Percentiles rank a stretch among this genome's conserved stretches.
These are phyloP conservation scores for Kandelia obovata DNA, from an alignment of 345 rosid species.

Conservation along the genomic window DNA sequence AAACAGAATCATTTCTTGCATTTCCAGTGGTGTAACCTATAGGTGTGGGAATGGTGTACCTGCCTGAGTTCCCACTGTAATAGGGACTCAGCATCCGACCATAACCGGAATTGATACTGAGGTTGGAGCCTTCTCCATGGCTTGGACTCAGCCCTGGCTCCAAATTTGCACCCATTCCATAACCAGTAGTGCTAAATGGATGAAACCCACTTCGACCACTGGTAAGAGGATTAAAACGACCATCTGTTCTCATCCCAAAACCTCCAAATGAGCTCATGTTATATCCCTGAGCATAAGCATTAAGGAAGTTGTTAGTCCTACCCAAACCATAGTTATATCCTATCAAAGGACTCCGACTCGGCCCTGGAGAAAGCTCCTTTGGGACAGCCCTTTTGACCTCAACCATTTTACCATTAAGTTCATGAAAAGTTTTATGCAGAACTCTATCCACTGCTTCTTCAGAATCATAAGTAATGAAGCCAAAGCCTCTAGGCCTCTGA, in stretches of 20 bases:
- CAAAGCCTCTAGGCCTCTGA: conserved; percentile 95
- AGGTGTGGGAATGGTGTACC: conserved; percentile 71
- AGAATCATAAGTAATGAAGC: conserved; percentile 87
- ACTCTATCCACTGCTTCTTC: conserved; percentile 90
- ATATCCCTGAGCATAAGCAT: conserved; percentile 66
- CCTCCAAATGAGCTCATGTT: conserved; percentile 51
- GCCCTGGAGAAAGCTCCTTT: conserved; percentile 70
- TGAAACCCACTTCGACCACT: conserved; percentile 53
- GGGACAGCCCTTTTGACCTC: conserved; percentile 99
- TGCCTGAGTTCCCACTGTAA: conserved; percentile 54
- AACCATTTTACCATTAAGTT: conserved; percentile 93
- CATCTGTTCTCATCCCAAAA: conserved; percentile 59
- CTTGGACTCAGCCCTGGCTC: conserved; percentile 58
- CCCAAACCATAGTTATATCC: conserved; percentile 56
- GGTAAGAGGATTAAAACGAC: conserved; percentile 72
- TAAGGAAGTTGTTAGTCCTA: conserved; percentile 62
- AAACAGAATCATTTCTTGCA: conserved; percentile 57
- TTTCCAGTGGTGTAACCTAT: conserved; percentile 51
- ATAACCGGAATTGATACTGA: conserved; percentile 57
- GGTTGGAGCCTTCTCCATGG: conserved; percentile 56
- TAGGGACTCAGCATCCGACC: conserved; percentile 58
- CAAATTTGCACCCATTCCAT: conserved; percentile 61
- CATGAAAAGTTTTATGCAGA: conserved; percentile 83
- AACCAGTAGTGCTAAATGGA: conserved; percentile 49
- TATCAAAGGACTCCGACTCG: conserved; percentile 61